Evolutionary conservation across 805 yeast species (phyloP), one percentile per base, ranked within the genome.

Genomic region (Cyberlindnera maritima): DNA sequence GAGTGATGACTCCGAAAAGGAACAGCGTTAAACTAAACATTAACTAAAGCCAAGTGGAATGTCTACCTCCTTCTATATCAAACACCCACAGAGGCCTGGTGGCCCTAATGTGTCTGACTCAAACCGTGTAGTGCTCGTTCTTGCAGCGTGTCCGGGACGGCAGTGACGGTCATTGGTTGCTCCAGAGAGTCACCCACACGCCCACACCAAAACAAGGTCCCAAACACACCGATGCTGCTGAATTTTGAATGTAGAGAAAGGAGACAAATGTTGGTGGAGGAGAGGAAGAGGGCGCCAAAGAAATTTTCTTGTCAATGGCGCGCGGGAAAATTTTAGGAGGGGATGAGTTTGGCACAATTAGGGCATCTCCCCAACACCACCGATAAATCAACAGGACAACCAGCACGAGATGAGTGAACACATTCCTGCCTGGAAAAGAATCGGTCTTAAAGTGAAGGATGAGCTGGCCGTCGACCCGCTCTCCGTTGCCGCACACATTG

Each of bases 391-490:
- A 21, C 25, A 4, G 17, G 7, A 34, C 10, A 15, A 23, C n/a
- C 12, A n/a, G 19, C 14, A 17, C 7, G 36, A 3, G 20, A 61
- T 60, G 64, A 37, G 53, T 12, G 59, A 54, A 31, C 60, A 58
- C 54, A 65, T 79, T n/a, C 95, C 96, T 33, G 95, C 95, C 1
- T 87, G 96, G 96, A 87, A 87, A 63, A 74, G 81, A 57, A 71
- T 83, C 8, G 96, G 96, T 25, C 74, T 88, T 36, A 71, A 80
- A 57, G 81, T 84, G 45, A 75, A 80, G 54, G 69, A 74, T 37
- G 70, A 70, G 7, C 53, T 70, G 3, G 69, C 66, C 3, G 62
- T 65, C 14, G 83, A 78, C 53, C 80, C 77, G 1, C 61, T 75
- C 36, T 68, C 72, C 2, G 57, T 70, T 2, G 58, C 75, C 0